Evolutionary conservation across 495 filamentous ascomycete genomes (phyloP).

Genomic region (Tuber microsphaerosporum): DNA sequence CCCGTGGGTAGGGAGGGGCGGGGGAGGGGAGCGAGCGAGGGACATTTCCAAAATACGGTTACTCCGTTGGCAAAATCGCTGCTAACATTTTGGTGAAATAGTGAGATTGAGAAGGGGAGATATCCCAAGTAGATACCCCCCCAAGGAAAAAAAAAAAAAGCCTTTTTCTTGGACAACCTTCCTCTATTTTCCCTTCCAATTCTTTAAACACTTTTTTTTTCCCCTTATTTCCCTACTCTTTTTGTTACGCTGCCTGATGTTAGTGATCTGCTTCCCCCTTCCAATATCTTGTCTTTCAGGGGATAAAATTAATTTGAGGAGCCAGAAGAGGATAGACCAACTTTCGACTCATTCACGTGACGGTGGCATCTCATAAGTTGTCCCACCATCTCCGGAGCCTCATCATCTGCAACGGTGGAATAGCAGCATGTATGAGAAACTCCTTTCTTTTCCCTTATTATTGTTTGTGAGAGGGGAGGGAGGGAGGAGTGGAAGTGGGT

Average conservation of each 20-base stretch:
- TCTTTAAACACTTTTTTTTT: neutral
- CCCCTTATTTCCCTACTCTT: neutral
- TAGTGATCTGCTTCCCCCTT: neutral
- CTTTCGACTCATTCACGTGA: constrained; percentile 25
- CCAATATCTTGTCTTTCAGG: neutral
- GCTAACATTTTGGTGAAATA: neutral
- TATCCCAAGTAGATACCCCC: constrained; percentile 4
- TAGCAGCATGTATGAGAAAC: constrained; percentile 33
- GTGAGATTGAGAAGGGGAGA: neutral
- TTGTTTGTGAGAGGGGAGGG: neutral
- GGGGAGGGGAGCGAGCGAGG: constrained; percentile 10
- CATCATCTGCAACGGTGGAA: constrained; percentile 24
- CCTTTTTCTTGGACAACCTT: neutral
- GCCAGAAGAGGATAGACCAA: neutral
- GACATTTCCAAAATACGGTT: neutral
- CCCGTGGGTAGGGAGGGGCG: constrained; percentile 9
- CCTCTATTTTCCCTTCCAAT: neutral
- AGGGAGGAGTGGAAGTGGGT: neutral
- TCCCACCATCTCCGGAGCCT: constrained; percentile 36
- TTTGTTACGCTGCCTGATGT: neutral
- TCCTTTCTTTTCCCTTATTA: neutral
- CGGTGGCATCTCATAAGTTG: constrained; percentile 30
- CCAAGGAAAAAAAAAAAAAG: neutral
- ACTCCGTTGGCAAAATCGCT: neutral
- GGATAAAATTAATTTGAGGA: neutral